Conservation (phyloP, 2,329 filamentous ascomycete genomes). For the Phoma sp. region DNA sequence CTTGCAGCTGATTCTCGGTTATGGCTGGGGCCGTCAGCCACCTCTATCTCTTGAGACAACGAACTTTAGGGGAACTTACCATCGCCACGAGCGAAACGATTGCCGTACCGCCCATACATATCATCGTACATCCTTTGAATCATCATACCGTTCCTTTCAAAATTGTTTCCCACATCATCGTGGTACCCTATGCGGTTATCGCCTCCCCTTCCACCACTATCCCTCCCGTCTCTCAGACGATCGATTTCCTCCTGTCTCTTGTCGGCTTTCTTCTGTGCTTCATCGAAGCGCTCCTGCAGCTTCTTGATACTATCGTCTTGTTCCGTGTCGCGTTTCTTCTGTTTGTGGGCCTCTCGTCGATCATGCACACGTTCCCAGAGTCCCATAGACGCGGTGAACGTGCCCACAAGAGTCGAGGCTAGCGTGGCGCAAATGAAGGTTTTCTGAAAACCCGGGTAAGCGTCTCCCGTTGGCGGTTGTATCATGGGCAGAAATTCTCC, state of each 20-base stretch:
- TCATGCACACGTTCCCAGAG: conserved; percentile 50
- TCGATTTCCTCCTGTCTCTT: conserved; percentile 33
- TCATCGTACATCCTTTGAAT: conserved; percentile 48
- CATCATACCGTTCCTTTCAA: conserved; percentile 42
- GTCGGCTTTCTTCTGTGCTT: conserved; percentile 33
- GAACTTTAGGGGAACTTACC: conserved; percentile 29
- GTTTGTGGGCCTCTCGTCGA: conserved; percentile 45
- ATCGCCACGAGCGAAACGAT: conserved; percentile 48
- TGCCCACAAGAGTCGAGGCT: conserved; percentile 53
- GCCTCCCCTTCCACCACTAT: conserved; percentile 6
- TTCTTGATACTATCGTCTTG: conserved; percentile 46
- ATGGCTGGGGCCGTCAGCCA: conserved; percentile 36
- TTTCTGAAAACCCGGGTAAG: conserved; percentile 38
- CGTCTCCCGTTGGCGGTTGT: conserved; percentile 13
- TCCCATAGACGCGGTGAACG: conserved; percentile 53
- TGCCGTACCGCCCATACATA: conserved; percentile 44
- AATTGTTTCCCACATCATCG: conserved; percentile 42
- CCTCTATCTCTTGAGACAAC: background rate
- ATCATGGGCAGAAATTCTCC: conserved; percentile 17
- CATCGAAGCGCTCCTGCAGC: conserved; percentile 40
- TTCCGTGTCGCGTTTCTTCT: conserved; percentile 45
- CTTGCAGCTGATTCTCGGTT: conserved; percentile 52
- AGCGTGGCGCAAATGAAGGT: conserved; percentile 54
- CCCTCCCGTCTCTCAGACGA: conserved; percentile 24
- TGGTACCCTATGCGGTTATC: conserved; percentile 18